Evolutionary conservation across 208 protist genomes (phyloP).

Genomic region (Strigomonas culicis): DNA sequence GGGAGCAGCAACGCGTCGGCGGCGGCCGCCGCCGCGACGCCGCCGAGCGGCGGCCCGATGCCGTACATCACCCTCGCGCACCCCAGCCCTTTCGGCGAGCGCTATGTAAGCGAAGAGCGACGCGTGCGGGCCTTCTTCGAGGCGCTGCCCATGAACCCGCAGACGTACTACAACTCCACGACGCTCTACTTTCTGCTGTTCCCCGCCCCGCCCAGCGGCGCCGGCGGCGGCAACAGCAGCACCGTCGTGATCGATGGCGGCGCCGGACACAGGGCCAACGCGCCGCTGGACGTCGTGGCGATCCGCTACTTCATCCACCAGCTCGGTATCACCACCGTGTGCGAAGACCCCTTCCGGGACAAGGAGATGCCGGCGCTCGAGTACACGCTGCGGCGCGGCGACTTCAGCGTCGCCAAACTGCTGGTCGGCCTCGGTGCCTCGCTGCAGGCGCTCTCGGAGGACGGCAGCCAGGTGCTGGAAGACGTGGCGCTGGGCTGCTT

Average conservation of each 20-base stretch:
- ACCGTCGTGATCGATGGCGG: too few relatives aligned
- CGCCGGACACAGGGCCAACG: too few relatives aligned
- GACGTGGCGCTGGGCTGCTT: constrained; percentile 35
- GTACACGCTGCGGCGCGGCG: constrained; percentile 32
- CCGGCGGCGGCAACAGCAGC: background rate
- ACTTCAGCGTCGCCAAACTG: constrained; percentile 34
- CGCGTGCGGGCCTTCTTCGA: constrained; percentile 43
- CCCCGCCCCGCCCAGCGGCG: constrained; percentile 1
- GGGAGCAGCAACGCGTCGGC: background rate
- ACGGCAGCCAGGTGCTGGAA: constrained; percentile 39
- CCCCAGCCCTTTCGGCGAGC: constrained; percentile 43
- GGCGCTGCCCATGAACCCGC: constrained; percentile 37
- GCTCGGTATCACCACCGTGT: constrained; percentile 45
- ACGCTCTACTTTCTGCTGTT: constrained; percentile 61
- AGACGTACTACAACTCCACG: constrained; percentile 55
- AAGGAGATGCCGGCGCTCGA: constrained; percentile 52
- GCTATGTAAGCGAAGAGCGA: constrained; percentile 35
- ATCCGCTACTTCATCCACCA: constrained; percentile 49
- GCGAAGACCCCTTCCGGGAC: constrained; percentile 40
- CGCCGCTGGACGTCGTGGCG: constrained; percentile 22
- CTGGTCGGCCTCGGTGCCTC: constrained; percentile 56
- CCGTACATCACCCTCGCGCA: constrained; percentile 16
- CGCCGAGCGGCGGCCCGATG: background rate
- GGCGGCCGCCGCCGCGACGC: background rate
- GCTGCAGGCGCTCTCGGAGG: constrained; percentile 34